Conservation (phyloP, 208 protist genomes). For the Acanthamoeba pearcei region DNA sequence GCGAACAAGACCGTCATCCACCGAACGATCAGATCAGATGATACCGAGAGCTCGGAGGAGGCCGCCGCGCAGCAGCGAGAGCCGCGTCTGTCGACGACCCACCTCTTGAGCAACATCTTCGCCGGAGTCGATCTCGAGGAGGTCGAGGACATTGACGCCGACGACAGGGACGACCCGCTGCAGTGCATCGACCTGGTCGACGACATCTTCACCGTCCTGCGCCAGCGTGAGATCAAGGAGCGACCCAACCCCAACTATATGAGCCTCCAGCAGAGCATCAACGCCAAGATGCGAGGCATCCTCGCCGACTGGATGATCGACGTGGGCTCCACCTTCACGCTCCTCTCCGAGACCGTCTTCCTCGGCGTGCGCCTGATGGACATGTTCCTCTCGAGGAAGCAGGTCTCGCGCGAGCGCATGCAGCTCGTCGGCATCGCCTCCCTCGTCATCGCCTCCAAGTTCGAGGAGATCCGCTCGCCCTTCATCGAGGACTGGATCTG, state of each 20-base stretch:
- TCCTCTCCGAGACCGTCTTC: constrained; percentile 86
- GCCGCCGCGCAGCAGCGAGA: background rate
- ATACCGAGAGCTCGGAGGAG: constrained; percentile 33
- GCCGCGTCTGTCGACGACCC: constrained; percentile 50
- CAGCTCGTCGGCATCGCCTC: constrained; percentile 73
- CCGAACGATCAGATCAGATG: background rate
- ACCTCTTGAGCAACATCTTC: constrained; percentile 64
- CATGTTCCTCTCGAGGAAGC: constrained; percentile 62
- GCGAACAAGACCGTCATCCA: constrained; percentile 58
- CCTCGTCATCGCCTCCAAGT: constrained; percentile 76
- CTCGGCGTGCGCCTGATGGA: constrained; percentile 86
- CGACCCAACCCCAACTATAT: constrained; percentile 51
- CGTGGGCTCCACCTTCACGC: constrained; percentile 77
- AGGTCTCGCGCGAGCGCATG: constrained; percentile 28
- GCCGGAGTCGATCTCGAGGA: constrained; percentile 48
- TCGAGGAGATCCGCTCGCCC: constrained; percentile 67
- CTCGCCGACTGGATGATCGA: constrained; percentile 88
- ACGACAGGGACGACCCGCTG: constrained; percentile 65
- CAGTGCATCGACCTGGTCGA: constrained; percentile 67
- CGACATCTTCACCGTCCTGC: constrained; percentile 61
- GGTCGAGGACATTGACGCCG: constrained; percentile 68
- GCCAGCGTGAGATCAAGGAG: constrained; percentile 47
- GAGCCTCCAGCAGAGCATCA: constrained; percentile 55
- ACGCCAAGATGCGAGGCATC: constrained; percentile 80
- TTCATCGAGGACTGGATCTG: constrained; percentile 74